Conservation (phyloP, 345 rosid genomes). For the Ricinus communis region DNA sequence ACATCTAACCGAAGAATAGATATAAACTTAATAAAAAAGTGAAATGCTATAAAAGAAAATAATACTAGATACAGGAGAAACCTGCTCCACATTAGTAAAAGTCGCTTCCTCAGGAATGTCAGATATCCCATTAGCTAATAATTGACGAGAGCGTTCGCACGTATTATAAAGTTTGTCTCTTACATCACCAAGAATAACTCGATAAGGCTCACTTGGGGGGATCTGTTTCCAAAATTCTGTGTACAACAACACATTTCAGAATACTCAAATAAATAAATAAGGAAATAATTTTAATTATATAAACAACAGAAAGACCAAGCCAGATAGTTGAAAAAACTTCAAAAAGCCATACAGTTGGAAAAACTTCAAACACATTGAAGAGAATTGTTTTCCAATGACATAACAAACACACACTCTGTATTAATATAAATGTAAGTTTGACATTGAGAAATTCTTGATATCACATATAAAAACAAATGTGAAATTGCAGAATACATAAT, state of each 20-base stretch:
- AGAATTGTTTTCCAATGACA: neutral
- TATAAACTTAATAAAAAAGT: neutral
- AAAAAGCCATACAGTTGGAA: too few relatives aligned
- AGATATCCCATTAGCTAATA: constrained; percentile 68
- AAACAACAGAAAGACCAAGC: neutral
- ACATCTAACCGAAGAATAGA: neutral
- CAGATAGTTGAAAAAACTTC: neutral
- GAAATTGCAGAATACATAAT: too few relatives aligned
- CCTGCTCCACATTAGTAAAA: constrained; percentile 82
- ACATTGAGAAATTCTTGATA: neutral
- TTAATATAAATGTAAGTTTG: neutral
- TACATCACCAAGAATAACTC: constrained; percentile 88
- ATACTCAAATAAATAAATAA: neutral
- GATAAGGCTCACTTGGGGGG: constrained; percentile 87
- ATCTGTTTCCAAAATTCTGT: constrained; percentile 94
- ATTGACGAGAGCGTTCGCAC: constrained; percentile 88
- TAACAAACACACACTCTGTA: neutral
- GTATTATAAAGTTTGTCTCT: constrained; percentile 91
- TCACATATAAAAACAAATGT: neutral
- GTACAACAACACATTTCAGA: neutral
- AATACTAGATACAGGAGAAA: constrained; percentile 9
- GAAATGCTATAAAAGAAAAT: neutral
- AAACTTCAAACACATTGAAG: constrained; percentile 3
- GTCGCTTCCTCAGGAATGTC: constrained; percentile 78
- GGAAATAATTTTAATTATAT: neutral